phyloP scores from a whole-genome alignment of 208 protist species.

The Sergeia podlipaevii region DNA sequence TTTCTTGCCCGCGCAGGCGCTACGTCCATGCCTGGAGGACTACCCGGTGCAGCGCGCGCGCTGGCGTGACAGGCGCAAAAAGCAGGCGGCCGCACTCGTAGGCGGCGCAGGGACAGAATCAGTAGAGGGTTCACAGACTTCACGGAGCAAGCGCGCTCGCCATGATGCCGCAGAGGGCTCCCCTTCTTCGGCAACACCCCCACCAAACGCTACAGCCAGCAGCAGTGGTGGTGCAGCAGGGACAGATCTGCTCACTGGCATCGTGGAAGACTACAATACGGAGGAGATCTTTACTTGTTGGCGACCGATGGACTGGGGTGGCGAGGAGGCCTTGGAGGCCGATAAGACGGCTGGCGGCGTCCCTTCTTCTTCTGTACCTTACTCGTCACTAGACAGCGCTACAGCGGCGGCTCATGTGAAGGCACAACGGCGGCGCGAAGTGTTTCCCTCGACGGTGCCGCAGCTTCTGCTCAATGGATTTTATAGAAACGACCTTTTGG shows the following conservation, averaged over 20 bases:
- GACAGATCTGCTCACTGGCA: too few species aligned
- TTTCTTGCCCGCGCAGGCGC: constrained; percentile 51
- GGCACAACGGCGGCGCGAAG: constrained; percentile 20
- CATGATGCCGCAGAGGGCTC: too few species aligned
- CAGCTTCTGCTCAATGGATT: constrained; percentile 67
- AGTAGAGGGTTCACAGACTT: too few species aligned
- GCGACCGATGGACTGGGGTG: constrained; percentile 27
- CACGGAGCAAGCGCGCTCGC: too few species aligned
- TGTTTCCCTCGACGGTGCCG: constrained; percentile 68
- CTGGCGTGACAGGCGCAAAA: not conserved
- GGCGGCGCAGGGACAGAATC: too few species aligned
- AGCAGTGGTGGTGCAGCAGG: not conserved
- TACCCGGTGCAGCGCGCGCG: not conserved
- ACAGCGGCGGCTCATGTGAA: not conserved
- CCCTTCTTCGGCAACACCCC: too few species aligned
- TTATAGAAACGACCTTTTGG: constrained; percentile 71
- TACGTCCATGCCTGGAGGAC: constrained; percentile 33
- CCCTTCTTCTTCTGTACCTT: too few species aligned
- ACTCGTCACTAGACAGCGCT: too few species aligned
- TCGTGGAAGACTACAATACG: constrained; percentile 25
- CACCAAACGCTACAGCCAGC: not conserved
- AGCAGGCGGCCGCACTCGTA: too few species aligned
- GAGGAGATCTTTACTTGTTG: constrained; percentile 30
- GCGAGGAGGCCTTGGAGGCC: not conserved
- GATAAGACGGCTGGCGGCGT: not conserved